These are phyloP conservation scores for Quercus variabilis DNA, from an alignment of 306 rosid genomes.

Conservation along the genomic window DNA sequence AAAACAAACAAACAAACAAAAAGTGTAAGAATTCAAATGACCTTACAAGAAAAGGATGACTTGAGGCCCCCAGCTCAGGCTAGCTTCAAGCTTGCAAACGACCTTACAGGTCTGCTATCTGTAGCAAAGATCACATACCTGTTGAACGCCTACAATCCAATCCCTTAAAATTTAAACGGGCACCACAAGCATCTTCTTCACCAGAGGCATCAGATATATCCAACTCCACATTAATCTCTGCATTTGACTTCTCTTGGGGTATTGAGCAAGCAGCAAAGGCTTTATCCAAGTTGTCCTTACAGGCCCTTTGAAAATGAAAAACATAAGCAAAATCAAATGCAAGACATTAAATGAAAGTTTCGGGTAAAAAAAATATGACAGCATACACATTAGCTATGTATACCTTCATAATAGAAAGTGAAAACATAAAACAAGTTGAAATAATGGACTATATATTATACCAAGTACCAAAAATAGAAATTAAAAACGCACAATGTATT, in stretches of 20 bases:
- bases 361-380: not conserved
- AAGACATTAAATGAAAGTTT: constrained; percentile 8
- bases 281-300: constrained; percentile 70
- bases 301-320: constrained; percentile 63
- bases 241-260: constrained; percentile 96
- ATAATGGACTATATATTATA: not conserved
- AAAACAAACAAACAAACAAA: constrained; percentile 7
- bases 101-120: constrained; percentile 8
- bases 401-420: not conserved
- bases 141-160: constrained; percentile 52
- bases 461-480: not conserved
- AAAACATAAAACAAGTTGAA: not conserved
- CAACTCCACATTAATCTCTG: constrained; percentile 88
- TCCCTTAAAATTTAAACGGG: constrained; percentile 51
- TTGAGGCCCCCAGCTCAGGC: constrained; percentile 5
- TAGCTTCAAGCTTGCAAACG: constrained; percentile 11
- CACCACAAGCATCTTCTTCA: constrained; percentile 75
- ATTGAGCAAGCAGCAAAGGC: constrained; percentile 73
- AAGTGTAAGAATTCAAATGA: constrained; percentile 21
- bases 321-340: constrained; percentile 9
- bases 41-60: constrained; percentile 3
- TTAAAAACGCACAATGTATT: not conserved
- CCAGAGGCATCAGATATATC: constrained; percentile 94
- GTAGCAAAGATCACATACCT: constrained; percentile 40
- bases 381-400: not conserved